Conservation (phyloP, 2,329 filamentous ascomycete genomes). For the Colletotrichum tropicicola region DNA sequence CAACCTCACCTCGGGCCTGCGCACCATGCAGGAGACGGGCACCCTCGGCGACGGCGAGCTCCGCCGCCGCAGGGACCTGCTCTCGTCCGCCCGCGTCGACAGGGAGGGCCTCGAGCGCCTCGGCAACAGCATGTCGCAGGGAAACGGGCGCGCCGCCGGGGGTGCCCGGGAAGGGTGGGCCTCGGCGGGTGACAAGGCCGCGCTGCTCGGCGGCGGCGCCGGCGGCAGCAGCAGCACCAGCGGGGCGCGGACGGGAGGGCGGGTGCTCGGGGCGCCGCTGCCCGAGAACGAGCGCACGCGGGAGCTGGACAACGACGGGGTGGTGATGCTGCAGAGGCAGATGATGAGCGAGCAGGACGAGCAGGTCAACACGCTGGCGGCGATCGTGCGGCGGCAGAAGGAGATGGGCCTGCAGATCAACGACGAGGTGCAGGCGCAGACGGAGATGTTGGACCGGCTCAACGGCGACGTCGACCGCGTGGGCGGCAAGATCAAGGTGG, state of each 20-base stretch:
- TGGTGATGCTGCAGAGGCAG: conserved; percentile 77
- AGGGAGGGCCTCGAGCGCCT: conserved; percentile 79
- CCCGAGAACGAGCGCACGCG: conserved; percentile 81
- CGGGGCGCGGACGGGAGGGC: conserved; percentile 54
- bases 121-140: conserved; percentile 61
- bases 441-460: conserved; percentile 72
- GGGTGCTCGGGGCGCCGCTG: conserved; percentile 77
- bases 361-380: conserved; percentile 73
- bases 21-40: conserved; percentile 60
- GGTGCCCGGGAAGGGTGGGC: conserved; percentile 60
- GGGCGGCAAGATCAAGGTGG: conserved; percentile 74
- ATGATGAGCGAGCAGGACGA: conserved; percentile 80
- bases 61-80: conserved; percentile 73
- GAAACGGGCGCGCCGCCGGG: conserved; percentile 40
- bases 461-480: conserved; percentile 74
- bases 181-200: conserved; percentile 57
- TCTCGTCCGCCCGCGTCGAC: conserved; percentile 76
- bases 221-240: conserved; percentile 37
- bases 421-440: conserved; percentile 77
- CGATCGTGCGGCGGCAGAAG: conserved; percentile 76
- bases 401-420: conserved; percentile 83
- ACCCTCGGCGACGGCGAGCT: conserved; percentile 79
- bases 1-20: conserved; percentile 72
- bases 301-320: conserved; percentile 79
- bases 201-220: conserved; percentile 54